A percentile compares a stretch with the other conserved stretches of the same genome.
Conservation (phyloP, 1,284 basidiomycete species). For the Hypsizygus ulmarius region DNA sequence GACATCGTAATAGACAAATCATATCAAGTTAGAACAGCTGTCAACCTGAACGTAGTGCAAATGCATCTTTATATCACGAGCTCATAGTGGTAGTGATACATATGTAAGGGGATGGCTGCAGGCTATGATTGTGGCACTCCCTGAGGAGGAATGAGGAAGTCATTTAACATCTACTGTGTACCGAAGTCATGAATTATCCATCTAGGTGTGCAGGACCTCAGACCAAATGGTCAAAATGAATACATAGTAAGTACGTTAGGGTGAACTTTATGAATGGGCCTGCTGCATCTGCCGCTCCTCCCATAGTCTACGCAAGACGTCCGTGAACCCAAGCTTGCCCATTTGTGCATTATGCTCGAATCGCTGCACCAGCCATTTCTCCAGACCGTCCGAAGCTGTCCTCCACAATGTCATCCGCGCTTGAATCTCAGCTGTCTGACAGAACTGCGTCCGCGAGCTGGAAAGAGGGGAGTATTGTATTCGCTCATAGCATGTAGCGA, state of each 20-base stretch:
- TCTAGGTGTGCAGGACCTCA: conserved; percentile 9
- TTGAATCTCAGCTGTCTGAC: conserved; percentile 84
- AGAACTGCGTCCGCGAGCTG: conserved; percentile 60
- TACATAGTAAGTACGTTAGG: conserved; percentile 7
- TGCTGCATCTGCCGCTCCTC: conserved; percentile 46
- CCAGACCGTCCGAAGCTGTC: conserved; percentile 75
- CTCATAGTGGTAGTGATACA: conserved; percentile 15
- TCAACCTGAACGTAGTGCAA: neutral
- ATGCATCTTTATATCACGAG: conserved; percentile 11
- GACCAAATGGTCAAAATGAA: conserved; percentile 4
- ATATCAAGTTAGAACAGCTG: too few relatives aligned
- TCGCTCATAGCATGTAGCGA: conserved; percentile 85
- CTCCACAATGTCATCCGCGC: conserved; percentile 76
- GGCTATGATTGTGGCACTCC: conserved; percentile 6
- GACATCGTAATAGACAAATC: too few relatives aligned
- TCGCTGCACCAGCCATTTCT: conserved; percentile 79
- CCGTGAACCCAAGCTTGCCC: conserved; percentile 84
- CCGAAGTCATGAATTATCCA: too few relatives aligned
- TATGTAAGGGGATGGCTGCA: conserved; percentile 4
- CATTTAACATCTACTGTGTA: conserved; percentile 18
- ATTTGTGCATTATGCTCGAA: conserved; percentile 87
- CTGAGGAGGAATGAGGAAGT: conserved; percentile 3
- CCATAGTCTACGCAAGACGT: conserved; percentile 76
- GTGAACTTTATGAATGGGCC: conserved; percentile 15
- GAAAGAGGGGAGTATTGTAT: conserved; percentile 82